Evolutionary conservation across 345 rosid species (phyloP).

Genomic region (Heritiera littoralis): DNA sequence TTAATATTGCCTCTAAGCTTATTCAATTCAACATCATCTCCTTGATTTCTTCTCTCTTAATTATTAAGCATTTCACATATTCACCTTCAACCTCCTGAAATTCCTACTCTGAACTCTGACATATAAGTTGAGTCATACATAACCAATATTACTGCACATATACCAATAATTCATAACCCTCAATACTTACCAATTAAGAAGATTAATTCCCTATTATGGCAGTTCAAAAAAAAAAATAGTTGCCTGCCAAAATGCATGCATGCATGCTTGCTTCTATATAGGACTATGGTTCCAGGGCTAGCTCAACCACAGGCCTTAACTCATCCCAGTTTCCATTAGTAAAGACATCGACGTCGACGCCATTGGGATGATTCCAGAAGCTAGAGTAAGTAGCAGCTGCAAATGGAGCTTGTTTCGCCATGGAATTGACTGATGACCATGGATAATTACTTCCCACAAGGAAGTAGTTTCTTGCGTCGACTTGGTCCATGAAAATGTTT

Average conservation of each 20-base stretch:
- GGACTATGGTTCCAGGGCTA: constrained; percentile 21
- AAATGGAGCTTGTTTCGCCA: constrained; percentile 28
- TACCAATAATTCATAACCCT: too few species aligned
- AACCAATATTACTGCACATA: too few species aligned
- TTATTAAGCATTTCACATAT: background rate
- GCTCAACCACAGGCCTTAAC: constrained; percentile 58
- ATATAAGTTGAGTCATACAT: too few species aligned
- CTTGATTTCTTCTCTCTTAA: background rate
- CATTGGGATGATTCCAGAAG: constrained; percentile 40
- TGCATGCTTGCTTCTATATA: background rate
- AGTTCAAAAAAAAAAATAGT: background rate
- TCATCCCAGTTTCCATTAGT: constrained; percentile 69
- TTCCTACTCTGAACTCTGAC: too few species aligned
- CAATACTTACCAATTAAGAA: background rate
- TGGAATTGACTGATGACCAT: background rate
- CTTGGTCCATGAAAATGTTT: constrained; percentile 6
- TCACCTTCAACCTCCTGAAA: too few species aligned
- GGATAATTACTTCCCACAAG: background rate
- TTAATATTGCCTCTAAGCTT: background rate
- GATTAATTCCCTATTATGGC: background rate
- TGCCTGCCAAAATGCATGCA: background rate
- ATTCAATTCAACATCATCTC: background rate
- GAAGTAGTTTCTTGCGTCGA: constrained; percentile 31
- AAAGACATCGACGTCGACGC: constrained; percentile 40
- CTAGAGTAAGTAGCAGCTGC: constrained; percentile 22